Percentiles rank a stretch among this genome's conserved stretches.
These are phyloP conservation scores for Scheffersomyces titani DNA, from an alignment of 1,139 yeast species.

Conservation along the genomic window DNA sequence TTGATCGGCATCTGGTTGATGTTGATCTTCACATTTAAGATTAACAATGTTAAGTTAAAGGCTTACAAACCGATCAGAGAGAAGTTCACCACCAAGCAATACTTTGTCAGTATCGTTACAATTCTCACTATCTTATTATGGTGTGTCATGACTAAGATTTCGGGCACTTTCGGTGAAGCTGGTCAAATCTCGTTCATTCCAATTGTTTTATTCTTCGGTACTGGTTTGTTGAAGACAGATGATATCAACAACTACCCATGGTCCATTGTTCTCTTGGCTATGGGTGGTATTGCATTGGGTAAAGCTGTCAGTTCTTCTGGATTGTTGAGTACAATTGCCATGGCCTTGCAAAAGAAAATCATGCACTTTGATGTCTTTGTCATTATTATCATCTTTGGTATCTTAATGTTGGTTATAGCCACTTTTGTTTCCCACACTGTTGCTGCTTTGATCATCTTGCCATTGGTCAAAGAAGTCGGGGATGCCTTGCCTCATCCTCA, in stretches of 20 bases:
- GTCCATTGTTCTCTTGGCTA: constrained; percentile 90
- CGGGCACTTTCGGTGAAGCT: constrained; percentile 78
- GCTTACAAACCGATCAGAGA: constrained; percentile 70
- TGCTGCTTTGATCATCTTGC: constrained; percentile 88
- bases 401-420: constrained; percentile 77
- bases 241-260: constrained; percentile 93
- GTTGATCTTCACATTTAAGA: constrained; percentile 66
- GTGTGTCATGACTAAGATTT: constrained; percentile 74
- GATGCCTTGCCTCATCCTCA: constrained; percentile 69
- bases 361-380: constrained; percentile 66
- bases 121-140: constrained; percentile 74
- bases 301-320: constrained; percentile 91
- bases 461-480: constrained; percentile 87
- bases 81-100: constrained; percentile 69
- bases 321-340: constrained; percentile 74
- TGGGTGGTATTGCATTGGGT: constrained; percentile 96
- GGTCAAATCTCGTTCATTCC: constrained; percentile 89
- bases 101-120: constrained; percentile 67
- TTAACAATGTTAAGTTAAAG: constrained; percentile 46
- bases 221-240: constrained; percentile 78
- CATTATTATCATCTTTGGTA: constrained; percentile 74
- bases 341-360: constrained; percentile 59
- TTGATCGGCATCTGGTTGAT: constrained; percentile 71
- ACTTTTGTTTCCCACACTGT: constrained; percentile 96
- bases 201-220: constrained; percentile 79